Conservation (phyloP, 108 stramenopile genomes). For the Chaetoceros tenuissimus region DNA sequence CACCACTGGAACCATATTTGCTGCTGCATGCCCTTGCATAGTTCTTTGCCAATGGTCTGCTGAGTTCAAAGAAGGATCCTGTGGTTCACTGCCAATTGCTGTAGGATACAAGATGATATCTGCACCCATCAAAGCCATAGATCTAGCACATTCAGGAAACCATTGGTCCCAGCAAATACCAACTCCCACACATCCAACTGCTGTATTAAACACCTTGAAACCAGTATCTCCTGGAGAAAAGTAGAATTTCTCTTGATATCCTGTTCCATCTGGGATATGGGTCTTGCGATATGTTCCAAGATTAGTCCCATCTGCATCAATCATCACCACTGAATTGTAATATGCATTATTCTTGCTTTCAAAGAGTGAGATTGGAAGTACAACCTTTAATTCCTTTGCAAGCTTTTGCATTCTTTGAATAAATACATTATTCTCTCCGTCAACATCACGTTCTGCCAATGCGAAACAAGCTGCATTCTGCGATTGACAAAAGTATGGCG, state of each 20-base stretch:
- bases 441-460: constrained; percentile 24
- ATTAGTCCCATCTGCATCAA: constrained; percentile 58
- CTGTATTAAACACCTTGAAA: constrained; percentile 51
- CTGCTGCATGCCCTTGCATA: constrained; percentile 64
- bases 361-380: constrained; percentile 46
- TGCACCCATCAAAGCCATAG: constrained; percentile 63
- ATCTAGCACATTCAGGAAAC: constrained; percentile 72
- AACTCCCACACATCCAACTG: constrained; percentile 46
- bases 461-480: constrained; percentile 28
- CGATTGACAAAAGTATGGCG: constrained; percentile 52
- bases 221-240: constrained; percentile 78
- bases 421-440: constrained; percentile 11
- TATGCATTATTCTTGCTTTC: constrained; percentile 32
- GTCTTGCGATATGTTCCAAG: constrained; percentile 59
- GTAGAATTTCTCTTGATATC: constrained; percentile 83
- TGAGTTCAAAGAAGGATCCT: constrained; percentile 41
- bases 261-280: constrained; percentile 74
- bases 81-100: constrained; percentile 59
- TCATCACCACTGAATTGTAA: constrained; percentile 44
- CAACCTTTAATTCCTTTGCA: constrained; percentile 26
- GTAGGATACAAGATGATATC: constrained; percentile 68
- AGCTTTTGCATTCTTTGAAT: constrained; percentile 20
- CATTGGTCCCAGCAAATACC: constrained; percentile 88
- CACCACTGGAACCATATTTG: constrained; percentile 54
- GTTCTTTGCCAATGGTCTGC: constrained; percentile 57